Evolutionary conservation across 2,329 filamentous ascomycete species (phyloP).

Genomic region (Fusarium nodosum): DNA sequence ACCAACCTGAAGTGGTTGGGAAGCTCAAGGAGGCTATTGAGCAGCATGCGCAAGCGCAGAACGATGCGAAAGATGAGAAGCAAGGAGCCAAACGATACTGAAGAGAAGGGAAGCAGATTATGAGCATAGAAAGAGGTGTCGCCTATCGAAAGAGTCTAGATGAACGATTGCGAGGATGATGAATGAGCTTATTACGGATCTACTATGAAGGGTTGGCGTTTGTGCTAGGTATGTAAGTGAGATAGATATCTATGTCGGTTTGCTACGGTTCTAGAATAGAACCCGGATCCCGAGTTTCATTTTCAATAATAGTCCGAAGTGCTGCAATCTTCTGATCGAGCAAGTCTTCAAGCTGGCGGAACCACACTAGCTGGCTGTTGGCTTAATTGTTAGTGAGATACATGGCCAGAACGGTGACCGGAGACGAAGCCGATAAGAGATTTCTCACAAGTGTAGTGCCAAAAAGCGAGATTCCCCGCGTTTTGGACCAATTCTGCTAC

Average conservation of each 20-base stretch:
- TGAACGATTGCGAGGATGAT: constrained; percentile 1
- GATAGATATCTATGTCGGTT: constrained; percentile 12
- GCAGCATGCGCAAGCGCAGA: constrained; percentile 68
- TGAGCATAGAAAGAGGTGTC: constrained; percentile 19
- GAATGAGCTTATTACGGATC: background rate
- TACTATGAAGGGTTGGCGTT: background rate
- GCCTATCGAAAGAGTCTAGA: constrained; percentile 20
- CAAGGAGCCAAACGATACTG: constrained; percentile 52
- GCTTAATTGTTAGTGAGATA: constrained; percentile 26
- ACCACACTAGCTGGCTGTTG: background rate
- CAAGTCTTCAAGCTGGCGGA: background rate
- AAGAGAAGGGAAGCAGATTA: constrained; percentile 19
- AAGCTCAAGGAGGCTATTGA: constrained; percentile 73
- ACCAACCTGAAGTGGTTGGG: constrained; percentile 69
- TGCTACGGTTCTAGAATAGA: constrained; percentile 24
- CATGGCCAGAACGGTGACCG: constrained; percentile 14
- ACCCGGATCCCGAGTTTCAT: constrained; percentile 32
- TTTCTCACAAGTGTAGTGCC: background rate
- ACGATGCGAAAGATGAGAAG: constrained; percentile 57
- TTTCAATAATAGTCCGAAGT: constrained; percentile 19
- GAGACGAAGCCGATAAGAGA: constrained; percentile 25
- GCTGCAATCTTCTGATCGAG: background rate
- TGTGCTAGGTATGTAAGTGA: background rate
- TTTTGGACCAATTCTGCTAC: background rate
- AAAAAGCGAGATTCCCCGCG: background rate